Evolutionary conservation across 2,329 filamentous ascomycete species (phyloP), one percentile per base, ranked within the genome.

Genomic region (Colletotrichum sp.): DNA sequence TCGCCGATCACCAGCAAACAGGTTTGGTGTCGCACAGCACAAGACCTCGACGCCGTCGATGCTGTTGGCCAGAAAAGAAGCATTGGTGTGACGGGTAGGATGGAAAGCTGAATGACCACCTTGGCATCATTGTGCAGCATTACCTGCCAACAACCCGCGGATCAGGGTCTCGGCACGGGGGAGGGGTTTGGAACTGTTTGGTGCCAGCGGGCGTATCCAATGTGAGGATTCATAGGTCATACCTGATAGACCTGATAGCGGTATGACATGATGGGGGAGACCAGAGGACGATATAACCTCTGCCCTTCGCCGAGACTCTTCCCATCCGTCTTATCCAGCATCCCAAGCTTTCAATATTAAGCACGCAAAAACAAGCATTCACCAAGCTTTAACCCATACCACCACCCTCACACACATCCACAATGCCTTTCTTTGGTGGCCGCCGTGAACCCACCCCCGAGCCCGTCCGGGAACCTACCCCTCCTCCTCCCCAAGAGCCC

Each of bases 391-490:
- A 18, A 24, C 9, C 32, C 57, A 34, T 9, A 32, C 48, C 52
- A 13, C 48, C 10, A 10, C 34, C 10, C 36, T 7, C n/a, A 36
- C 24, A 13, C 67, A 65, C 60, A 26, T 9, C 59, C 77, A 68
- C 21, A 36, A 80, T 80, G 79, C 78, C 79, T 34, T 79, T 80
- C 74, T 80, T 80, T 67, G 76, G 78, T 66, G 79, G 79, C 36
- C 81, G 79, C 43, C 80, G 79, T 21, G 79, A 83, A 26, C 80
- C 81, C 18, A 77, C 80, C 1, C 81, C 81, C 9, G 78, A 83
- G 15, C 77, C 80, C 12, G 81, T 80, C 5, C 71, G 71, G 28
- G 81, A 84, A 67, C 80, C 82, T 28, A 77, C 79, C 48, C 79
- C 82, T 77, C 83, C 82, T 18, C 76, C 79, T 65, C 78, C 79